phyloP scores from a whole-genome alignment of 2,329 filamentous ascomycete genomes.

The Neofusicoccum ribis region DNA sequence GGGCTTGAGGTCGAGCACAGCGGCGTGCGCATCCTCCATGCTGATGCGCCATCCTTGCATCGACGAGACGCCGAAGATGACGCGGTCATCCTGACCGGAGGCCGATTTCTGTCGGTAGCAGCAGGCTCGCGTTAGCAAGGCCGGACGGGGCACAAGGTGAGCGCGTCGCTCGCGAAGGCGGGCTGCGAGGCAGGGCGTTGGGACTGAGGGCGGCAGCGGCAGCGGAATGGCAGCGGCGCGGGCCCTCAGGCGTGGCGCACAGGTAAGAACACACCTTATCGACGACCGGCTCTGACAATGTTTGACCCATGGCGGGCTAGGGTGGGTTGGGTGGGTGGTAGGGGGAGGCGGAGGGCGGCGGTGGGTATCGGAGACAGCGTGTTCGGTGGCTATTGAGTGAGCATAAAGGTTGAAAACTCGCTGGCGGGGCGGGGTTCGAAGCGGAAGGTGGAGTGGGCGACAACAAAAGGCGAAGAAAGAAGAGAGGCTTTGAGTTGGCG shows the following conservation, averaged over 20 bases:
- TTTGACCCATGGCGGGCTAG: constrained; percentile 78
- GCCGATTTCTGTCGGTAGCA: constrained; percentile 68
- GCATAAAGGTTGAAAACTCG: constrained; percentile 21
- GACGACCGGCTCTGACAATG: constrained; percentile 96
- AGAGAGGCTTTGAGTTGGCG: background rate
- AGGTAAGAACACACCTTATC: constrained; percentile 72
- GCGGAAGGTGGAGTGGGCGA: constrained; percentile 14
- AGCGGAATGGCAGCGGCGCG: constrained; percentile 23
- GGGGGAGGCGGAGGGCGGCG: constrained; percentile 13
- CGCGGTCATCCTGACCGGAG: constrained; percentile 86
- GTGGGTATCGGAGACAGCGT: constrained; percentile 18
- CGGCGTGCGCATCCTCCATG: constrained; percentile 97
- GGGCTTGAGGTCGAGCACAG: constrained; percentile 81
- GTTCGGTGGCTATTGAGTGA: constrained; percentile 18
- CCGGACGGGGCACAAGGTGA: background rate
- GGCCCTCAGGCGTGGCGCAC: constrained; percentile 30
- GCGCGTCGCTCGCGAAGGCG: background rate
- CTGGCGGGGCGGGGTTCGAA: constrained; percentile 19
- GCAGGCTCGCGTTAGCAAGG: constrained; percentile 6
- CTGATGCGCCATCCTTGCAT: constrained; percentile 99
- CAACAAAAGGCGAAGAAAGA: constrained; percentile 7
- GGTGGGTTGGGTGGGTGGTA: background rate
- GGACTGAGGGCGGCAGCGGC: constrained; percentile 10
- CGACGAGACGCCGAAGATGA: constrained; percentile 90
- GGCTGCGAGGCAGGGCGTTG: background rate